These are phyloP conservation scores for Entomophthora muscae DNA, from an alignment of 371 early-diverging fungal species.

Conservation along the genomic window DNA sequence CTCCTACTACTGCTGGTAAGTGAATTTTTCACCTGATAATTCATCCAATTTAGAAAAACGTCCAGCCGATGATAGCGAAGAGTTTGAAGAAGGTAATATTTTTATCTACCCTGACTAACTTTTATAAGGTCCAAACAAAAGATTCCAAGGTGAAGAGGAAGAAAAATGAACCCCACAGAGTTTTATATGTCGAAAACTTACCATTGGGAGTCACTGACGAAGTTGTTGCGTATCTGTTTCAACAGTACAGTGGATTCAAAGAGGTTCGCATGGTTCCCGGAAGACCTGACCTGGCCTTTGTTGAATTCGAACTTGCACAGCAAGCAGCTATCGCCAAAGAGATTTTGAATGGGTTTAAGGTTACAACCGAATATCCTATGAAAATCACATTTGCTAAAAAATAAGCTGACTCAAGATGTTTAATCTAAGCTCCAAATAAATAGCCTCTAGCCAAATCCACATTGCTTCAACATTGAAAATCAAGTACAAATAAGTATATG, in stretches of 20 bases:
- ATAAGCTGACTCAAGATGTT: constrained; percentile 14
- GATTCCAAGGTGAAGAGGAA: constrained; percentile 1
- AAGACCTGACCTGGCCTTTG: constrained; percentile 75
- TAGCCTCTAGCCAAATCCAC: no score
- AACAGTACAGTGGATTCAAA: constrained; percentile 66
- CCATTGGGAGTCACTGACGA: constrained; percentile 52
- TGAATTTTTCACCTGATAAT: background rate
- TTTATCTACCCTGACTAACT: background rate
- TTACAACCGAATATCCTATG: constrained; percentile 50
- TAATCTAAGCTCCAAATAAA: no score
- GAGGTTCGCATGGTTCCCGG: constrained; percentile 81
- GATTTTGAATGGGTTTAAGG: constrained; percentile 54
- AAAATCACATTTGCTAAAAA: constrained; percentile 63
- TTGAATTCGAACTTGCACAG: constrained; percentile 69
- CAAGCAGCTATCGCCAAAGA: constrained; percentile 60
- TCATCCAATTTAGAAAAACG: background rate
- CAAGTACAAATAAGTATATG: no score
- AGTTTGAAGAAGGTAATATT: background rate
- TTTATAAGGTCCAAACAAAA: background rate
- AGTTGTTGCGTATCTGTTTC: constrained; percentile 43
- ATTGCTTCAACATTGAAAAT: no score
- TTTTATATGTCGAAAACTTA: constrained; percentile 78
- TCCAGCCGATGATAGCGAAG: background rate
- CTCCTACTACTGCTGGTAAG: background rate
- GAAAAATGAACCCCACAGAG: constrained; percentile 29